These are phyloP conservation scores for Chlamydomonas reinhardtii DNA, from an alignment of 163 green algal genomes.

Conservation along the genomic window DNA sequence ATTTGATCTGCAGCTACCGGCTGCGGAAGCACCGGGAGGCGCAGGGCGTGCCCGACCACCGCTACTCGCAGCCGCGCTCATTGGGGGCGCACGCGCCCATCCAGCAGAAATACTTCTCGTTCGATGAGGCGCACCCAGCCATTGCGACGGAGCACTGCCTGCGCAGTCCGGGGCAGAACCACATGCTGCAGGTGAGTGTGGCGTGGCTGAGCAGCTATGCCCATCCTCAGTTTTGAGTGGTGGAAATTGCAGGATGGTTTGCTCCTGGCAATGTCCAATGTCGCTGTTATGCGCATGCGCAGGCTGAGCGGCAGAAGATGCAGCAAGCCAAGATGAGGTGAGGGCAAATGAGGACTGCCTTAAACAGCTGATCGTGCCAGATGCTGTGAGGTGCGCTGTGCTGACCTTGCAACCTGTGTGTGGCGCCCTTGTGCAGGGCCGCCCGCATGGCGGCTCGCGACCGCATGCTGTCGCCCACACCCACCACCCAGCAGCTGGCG, in stretches of 20 bases:
- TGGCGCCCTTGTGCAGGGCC: neutral
- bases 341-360: neutral
- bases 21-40: constrained; percentile 48
- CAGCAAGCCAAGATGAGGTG: constrained; percentile 21
- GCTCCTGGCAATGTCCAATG: too few species aligned
- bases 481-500: constrained; percentile 21
- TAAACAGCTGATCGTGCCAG: neutral
- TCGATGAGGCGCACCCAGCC: constrained; percentile 70
- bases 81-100: constrained; percentile 31
- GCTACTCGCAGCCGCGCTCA: constrained; percentile 54
- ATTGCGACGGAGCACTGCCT: constrained; percentile 73
- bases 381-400: too few species aligned
- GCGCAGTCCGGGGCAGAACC: constrained; percentile 61
- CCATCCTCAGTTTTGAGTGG: too few species aligned
- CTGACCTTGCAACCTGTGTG: too few species aligned
- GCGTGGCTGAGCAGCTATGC: too few species aligned
- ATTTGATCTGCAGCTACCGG: constrained; percentile 21
- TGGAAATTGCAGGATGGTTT: too few species aligned
- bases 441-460: neutral
- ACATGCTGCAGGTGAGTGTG: constrained; percentile 28
- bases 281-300: neutral
- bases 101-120: constrained; percentile 56
- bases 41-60: constrained; percentile 46
- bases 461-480: neutral
- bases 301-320: constrained; percentile 42